Percentiles rank a stretch among this genome's conserved stretches.
These are phyloP conservation scores for Globisporangium nodosum DNA, from an alignment of 352 stramenopile genomes.

Conservation along the genomic window DNA sequence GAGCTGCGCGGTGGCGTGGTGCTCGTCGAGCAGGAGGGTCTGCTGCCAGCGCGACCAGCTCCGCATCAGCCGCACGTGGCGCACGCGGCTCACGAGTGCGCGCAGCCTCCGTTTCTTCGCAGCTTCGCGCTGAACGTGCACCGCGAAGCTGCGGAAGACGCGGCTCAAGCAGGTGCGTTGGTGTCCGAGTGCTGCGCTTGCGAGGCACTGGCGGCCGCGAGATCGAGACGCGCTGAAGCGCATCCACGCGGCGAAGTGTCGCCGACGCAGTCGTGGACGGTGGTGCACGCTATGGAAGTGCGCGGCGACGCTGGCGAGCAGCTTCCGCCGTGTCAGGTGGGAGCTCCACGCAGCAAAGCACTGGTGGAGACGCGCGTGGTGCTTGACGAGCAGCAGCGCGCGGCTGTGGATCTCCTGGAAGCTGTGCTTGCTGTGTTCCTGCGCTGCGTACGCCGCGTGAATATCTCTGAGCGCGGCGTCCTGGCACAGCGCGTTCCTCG, in stretches of 20 bases:
- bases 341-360: conserved; percentile 16
- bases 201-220: neutral
- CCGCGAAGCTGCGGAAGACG: conserved; percentile 11
- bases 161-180: neutral
- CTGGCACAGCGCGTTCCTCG: conserved; percentile 29
- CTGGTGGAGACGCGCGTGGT: conserved; percentile 11
- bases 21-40: neutral
- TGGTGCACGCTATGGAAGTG: conserved; percentile 17
- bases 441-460: conserved; percentile 16
- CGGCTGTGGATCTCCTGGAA: conserved; percentile 17
- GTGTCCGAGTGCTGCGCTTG: neutral
- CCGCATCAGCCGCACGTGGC: conserved; percentile 13
- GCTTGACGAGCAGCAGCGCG: conserved; percentile 11
- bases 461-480: conserved; percentile 26
- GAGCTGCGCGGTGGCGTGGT: neutral
- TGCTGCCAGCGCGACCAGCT: conserved; percentile 20
- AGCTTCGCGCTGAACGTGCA: conserved; percentile 4
- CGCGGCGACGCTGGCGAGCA: conserved; percentile 16
- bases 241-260: conserved; percentile 18
- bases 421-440: conserved; percentile 17
- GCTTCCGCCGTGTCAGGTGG: conserved; percentile 6
- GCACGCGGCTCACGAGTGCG: conserved; percentile 11
- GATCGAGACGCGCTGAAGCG: neutral
- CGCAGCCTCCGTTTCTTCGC: conserved; percentile 16
- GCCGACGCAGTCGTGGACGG: conserved; percentile 2